Conservation (phyloP, 805 yeast species). For the Wickerhamiella bombiphila region DNA sequence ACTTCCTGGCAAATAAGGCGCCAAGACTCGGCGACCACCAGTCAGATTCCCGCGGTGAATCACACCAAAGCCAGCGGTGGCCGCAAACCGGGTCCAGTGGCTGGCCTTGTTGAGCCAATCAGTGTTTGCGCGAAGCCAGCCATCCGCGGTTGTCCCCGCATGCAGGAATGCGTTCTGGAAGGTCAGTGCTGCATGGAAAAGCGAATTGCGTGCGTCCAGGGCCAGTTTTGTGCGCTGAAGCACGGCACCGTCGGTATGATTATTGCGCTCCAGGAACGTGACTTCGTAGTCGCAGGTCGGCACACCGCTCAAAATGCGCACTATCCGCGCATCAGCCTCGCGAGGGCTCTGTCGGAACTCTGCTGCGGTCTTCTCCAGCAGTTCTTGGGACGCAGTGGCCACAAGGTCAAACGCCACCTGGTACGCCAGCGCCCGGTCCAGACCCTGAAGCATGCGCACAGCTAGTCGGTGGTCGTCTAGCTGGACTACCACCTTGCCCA, state of each 20-base stretch:
- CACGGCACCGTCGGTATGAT: conserved; percentile 71
- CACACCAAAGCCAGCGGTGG: conserved; percentile 95
- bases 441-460: conserved; percentile 45
- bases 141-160: conserved; percentile 91
- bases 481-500: conserved; percentile 77
- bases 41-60: conserved; percentile 89
- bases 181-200: conserved; percentile 91
- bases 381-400: conserved; percentile 78
- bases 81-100: conserved; percentile 95
- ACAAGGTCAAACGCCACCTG: conserved; percentile 95
- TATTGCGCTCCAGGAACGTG: conserved; percentile 74
- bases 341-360: conserved; percentile 19
- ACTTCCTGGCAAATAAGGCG: conserved; percentile 79
- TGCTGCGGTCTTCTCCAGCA: conserved; percentile 40
- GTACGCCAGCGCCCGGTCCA: conserved; percentile 49
- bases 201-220: conserved; percentile 82
- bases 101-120: conserved; percentile 98
- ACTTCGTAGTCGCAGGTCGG: conserved; percentile 89
- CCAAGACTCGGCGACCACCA: conserved; percentile 73
- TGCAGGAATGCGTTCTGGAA: conserved; percentile 90
- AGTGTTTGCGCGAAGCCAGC: conserved; percentile 75
- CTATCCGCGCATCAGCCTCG: conserved; percentile 30
- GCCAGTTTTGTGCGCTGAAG: conserved; percentile 66
- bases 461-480: conserved; percentile 67
- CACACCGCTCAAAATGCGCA: conserved; percentile 69